Evolutionary conservation across 805 yeast species (phyloP).

Genomic region (Ogataea populi-albae): DNA sequence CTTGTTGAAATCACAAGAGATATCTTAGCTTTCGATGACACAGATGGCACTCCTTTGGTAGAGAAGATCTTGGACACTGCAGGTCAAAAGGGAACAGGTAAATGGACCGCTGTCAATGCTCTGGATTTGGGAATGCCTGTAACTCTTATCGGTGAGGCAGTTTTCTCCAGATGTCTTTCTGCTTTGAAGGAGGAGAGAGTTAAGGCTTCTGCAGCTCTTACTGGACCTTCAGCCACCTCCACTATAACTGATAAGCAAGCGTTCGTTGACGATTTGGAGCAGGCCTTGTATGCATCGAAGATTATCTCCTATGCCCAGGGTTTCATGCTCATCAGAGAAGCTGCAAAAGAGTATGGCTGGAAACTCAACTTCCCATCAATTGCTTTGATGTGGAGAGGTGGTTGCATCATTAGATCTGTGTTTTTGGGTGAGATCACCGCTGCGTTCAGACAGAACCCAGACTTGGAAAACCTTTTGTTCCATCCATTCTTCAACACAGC

Average conservation of each 20-base stretch:
- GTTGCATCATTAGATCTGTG: slow-evolving; percentile 98
- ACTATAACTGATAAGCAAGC: slow-evolving; percentile 70
- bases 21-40: slow-evolving; percentile 83
- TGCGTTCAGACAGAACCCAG: slow-evolving; percentile 92
- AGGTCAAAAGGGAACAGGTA: slow-evolving; percentile 99
- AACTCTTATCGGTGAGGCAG: slow-evolving; percentile 98
- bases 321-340: slow-evolving; percentile 98
- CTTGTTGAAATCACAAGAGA: slow-evolving; percentile 95
- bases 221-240: slow-evolving; percentile 72
- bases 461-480: slow-evolving; percentile 92
- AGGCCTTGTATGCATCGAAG: slow-evolving; percentile 98
- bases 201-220: slow-evolving; percentile 72
- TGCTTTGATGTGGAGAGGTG: slow-evolving; percentile 99
- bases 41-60: slow-evolving; percentile 87
- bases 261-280: slow-evolving; percentile 92
- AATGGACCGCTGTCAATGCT: slow-evolving; percentile 99
- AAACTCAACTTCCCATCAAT: slow-evolving; percentile 96
- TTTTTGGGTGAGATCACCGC: slow-evolving; percentile 95
- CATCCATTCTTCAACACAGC: slow-evolving; percentile 93
- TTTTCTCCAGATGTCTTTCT: slow-evolving; percentile 92
- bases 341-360: slow-evolving; percentile 97
- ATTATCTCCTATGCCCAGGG: slow-evolving; percentile 99
- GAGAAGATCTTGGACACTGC: slow-evolving; percentile 97
- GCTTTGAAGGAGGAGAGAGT: slow-evolving; percentile 90
- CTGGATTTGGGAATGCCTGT: slow-evolving; percentile 98